phyloP scores from a whole-genome alignment of 805 yeast genomes.

The Lachancea mirantina region DNA sequence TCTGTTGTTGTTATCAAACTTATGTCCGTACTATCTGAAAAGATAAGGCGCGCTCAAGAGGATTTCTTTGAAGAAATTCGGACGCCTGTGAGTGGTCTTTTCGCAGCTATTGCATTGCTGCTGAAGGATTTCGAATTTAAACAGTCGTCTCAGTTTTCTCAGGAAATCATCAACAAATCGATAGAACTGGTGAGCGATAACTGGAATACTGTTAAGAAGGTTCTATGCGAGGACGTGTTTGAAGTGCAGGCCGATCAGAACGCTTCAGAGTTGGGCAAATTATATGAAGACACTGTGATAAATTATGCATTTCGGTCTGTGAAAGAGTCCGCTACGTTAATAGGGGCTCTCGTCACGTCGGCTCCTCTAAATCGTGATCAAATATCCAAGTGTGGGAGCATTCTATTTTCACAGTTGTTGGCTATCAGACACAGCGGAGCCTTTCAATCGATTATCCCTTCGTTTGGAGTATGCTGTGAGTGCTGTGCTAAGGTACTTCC shows the following conservation, averaged over 20 bases:
- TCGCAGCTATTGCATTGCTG: conserved; percentile 49
- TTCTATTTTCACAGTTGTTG: conserved; percentile 59
- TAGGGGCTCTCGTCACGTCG: conserved; percentile 39
- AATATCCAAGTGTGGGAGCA: conserved; percentile 38
- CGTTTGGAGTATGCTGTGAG: conserved; percentile 59
- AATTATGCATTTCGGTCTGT: conserved; percentile 79
- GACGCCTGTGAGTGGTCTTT: conserved; percentile 62
- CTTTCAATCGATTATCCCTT: conserved; percentile 79
- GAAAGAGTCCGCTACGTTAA: conserved; percentile 60
- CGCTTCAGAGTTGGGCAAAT: too few species aligned
- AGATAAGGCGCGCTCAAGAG: conserved; percentile 29
- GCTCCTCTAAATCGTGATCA: conserved; percentile 23
- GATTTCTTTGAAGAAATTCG: conserved; percentile 40
- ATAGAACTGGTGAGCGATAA: conserved; percentile 21
- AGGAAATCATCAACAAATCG: conserved; percentile 4
- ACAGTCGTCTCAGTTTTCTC: background rate
- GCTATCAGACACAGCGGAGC: conserved; percentile 87
- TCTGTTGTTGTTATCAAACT: conserved; percentile 34
- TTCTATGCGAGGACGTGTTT: conserved; percentile 63
- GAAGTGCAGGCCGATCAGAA: conserved; percentile 43
- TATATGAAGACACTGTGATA: conserved; percentile 41
- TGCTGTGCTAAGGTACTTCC: conserved; percentile 41
- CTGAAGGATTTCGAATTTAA: conserved; percentile 26
- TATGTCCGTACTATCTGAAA: conserved; percentile 29
- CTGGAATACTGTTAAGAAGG: conserved; percentile 34